A percentile compares a stretch with the other conserved stretches of the same genome.
Conservation (phyloP, 352 stramenopile genomes). For the Vaucheria bursata region DNA sequence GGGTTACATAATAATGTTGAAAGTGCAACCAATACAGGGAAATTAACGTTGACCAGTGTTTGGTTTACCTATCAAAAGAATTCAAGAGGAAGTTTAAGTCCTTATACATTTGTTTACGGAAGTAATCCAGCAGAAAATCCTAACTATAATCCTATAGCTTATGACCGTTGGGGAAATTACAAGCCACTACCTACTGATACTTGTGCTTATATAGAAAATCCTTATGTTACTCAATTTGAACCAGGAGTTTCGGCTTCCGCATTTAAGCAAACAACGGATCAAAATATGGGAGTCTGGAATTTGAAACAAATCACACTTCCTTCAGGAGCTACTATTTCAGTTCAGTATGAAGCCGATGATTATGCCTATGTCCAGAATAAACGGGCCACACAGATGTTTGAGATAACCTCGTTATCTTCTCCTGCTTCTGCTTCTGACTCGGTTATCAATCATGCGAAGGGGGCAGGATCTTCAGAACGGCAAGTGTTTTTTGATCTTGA, state of each 20-base stretch:
- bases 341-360: not conserved
- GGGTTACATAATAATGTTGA: not conserved
- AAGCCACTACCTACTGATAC: not conserved
- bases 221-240: not conserved
- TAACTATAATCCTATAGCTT: not conserved
- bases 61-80: not conserved
- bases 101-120: constrained; percentile 1
- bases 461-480: not conserved
- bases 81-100: not conserved
- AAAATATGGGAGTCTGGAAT: not conserved
- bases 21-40: not conserved
- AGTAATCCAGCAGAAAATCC: no score
- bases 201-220: not conserved
- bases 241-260: not conserved
- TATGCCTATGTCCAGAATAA: not conserved
- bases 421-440: not conserved
- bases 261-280: not conserved
- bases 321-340: not conserved
- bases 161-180: not conserved
- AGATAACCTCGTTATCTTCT: not conserved
- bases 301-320: not conserved
- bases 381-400: not conserved
- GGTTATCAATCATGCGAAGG: not conserved
- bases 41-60: not conserved
- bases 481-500: not conserved